Conservation (phyloP, 306 rosid genomes). For the Quercus wislizeni region DNA sequence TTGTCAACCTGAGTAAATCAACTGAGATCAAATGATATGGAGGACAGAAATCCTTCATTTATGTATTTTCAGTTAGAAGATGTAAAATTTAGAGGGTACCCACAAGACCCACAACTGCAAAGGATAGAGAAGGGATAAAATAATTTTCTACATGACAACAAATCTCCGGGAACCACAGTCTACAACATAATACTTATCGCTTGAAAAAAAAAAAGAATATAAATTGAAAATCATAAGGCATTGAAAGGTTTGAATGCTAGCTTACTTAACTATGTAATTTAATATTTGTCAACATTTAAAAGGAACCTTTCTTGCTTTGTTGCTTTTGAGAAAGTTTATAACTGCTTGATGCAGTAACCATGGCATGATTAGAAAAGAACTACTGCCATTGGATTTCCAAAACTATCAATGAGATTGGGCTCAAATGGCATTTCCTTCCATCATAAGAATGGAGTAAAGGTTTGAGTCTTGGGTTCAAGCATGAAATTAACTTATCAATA, state of each 20-base stretch:
- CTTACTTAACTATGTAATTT: neutral
- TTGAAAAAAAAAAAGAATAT: neutral
- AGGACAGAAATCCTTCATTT: conserved; percentile 52
- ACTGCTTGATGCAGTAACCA: neutral
- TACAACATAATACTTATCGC: neutral
- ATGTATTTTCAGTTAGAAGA: conserved; percentile 56
- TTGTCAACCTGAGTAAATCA: conserved; percentile 68
- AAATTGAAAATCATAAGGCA: neutral
- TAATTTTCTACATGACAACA: conserved; percentile 7
- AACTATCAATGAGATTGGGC: too few species aligned
- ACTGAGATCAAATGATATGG: conserved; percentile 54
- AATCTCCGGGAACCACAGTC: conserved; percentile 18
- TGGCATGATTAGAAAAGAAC: neutral
- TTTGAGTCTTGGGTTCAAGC: too few species aligned
- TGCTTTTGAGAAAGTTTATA: neutral
- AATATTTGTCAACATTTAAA: neutral
- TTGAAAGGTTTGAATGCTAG: neutral
- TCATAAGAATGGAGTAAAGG: too few species aligned
- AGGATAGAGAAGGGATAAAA: neutral
- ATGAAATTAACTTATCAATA: too few species aligned
- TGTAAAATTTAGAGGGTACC: conserved; percentile 60
- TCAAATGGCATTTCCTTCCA: too few species aligned
- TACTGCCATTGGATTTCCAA: neutral
- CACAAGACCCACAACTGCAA: conserved; percentile 67
- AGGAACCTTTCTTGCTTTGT: neutral